Evolutionary conservation across 805 yeast genomes (phyloP), one percentile per base, ranked within the genome.

Genomic region (Nakazawaea anatomiae): DNA sequence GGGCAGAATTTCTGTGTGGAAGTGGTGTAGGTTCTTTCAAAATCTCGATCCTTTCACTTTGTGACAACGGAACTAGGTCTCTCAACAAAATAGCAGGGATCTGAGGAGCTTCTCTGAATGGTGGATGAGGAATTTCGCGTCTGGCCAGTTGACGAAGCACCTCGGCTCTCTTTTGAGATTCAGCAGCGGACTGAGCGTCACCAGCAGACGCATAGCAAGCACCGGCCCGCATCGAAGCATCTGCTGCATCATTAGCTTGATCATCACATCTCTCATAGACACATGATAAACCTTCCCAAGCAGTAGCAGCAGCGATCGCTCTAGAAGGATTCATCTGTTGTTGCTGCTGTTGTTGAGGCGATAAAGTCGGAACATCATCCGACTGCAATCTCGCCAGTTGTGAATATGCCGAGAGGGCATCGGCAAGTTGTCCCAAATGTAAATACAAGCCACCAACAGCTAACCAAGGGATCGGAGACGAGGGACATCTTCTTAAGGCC

Each of bases 341-440:
- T n/a, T 48, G 46, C 48, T 32, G 35, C 25, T 2, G 25, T 34
- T 9, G 36, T 34, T 34, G 9, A 34, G 36, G 36, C 12, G 36
- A 34, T 10, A 12, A 34, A 34, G 36, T 34, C 3, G 36, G 36
- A 34, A 53, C 11, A 49, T 41, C 80, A 46, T 76, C 79, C 41
- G 70, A 66, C 55, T 75, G 76, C 9, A 80, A 60, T 44, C 81
- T 68, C 18, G 82, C 73, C 2, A 86, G 87, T 60, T 82, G 86
- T 0, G 86, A 77, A 59, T 80, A 83, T 2, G 88, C 87, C 5
- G 83, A 81, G 47, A 83, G 66, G 0, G 89, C 83, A 58, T 83
- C 89, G 3, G 82, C 77, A 28, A 83, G 61, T 62, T 83, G 89
- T 44, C 77, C 78, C 55, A 82, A 66, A 54, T 74, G 74, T 51